Conservation (phyloP, 202 grass and related monocot species). For the Alloteropsis angusta region DNA sequence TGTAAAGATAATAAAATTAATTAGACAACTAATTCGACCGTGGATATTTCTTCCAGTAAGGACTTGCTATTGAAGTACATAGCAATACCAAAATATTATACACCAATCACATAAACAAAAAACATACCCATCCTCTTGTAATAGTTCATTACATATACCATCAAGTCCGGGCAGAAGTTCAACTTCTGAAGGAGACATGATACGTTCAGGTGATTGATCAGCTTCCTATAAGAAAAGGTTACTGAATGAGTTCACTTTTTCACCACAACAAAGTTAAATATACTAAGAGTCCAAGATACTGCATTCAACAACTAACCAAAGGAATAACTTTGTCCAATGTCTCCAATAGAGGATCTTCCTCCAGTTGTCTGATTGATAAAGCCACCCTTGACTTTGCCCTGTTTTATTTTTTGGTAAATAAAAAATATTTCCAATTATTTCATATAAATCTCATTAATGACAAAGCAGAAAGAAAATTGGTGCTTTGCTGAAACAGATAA, state of each 20-base stretch:
- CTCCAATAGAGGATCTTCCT: conserved; percentile 81
- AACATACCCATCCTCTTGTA: conserved; percentile 83
- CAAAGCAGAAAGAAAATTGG: neutral
- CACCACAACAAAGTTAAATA: neutral
- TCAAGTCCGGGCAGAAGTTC: conserved; percentile 86
- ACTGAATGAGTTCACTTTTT: neutral
- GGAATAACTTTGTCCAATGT: conserved; percentile 95
- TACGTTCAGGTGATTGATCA: conserved; percentile 26
- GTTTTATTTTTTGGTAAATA: conserved; percentile 19
- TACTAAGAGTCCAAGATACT: neutral
- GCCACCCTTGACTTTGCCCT: conserved; percentile 74
- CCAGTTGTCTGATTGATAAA: conserved; percentile 88
- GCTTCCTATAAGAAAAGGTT: conserved; percentile 31
- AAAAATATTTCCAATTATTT: neutral
- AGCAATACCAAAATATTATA: neutral
- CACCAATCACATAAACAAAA: neutral
- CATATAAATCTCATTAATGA: neutral
- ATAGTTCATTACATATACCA: conserved; percentile 78
- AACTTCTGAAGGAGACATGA: conserved; percentile 41
- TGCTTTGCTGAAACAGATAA: neutral
- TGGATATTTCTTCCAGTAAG: neutral
- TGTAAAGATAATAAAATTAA: conserved; percentile 29
- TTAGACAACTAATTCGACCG: neutral
- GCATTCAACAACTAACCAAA: conserved; percentile 35
- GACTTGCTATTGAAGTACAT: neutral